These are phyloP conservation scores for Ostreobium quekettii DNA, from an alignment of 139 green algal species.

Conservation along the genomic window DNA sequence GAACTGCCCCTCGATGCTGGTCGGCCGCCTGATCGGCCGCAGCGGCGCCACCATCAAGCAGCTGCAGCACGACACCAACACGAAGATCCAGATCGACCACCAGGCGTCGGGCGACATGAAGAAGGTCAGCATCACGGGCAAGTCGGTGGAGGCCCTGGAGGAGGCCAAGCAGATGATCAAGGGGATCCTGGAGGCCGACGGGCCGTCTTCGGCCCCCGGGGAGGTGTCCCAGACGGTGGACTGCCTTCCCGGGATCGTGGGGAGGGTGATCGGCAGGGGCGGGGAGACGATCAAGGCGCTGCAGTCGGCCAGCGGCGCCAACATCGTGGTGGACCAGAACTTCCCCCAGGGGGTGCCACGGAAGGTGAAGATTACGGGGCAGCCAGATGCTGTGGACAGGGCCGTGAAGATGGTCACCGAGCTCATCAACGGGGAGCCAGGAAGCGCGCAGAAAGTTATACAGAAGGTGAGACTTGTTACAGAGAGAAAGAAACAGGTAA, in stretches of 20 bases:
- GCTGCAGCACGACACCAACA: conserved; percentile 56
- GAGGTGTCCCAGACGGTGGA: conserved; percentile 34
- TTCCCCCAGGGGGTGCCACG: conserved; percentile 43
- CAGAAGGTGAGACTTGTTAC: too few relatives aligned
- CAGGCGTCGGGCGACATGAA: conserved; percentile 51
- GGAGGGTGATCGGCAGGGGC: conserved; percentile 86
- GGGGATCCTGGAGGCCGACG: conserved; percentile 26
- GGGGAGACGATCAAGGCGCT: conserved; percentile 95
- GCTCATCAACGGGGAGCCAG: conserved; percentile 74
- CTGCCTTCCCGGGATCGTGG: conserved; percentile 76
- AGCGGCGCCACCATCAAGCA: conserved; percentile 77
- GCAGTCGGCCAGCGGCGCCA: conserved; percentile 74
- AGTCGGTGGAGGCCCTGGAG: conserved; percentile 31
- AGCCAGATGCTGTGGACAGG: conserved; percentile 45
- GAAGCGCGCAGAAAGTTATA: conserved; percentile 66
- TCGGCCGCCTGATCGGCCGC: conserved; percentile 81
- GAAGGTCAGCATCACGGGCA: conserved; percentile 59
- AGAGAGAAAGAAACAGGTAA: too few relatives aligned
- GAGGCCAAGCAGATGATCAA: conserved; percentile 39
- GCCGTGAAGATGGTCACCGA: conserved; percentile 69
- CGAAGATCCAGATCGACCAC: conserved; percentile 71
- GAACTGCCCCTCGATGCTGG: conserved; percentile 24
- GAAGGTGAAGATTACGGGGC: conserved; percentile 62
- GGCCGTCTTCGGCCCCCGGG: not conserved
- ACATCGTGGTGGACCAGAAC: conserved; percentile 67